A percentile compares a stretch with the other conserved stretches of the same genome.
phyloP scores from a whole-genome alignment of 169 alveolate species.

The Cystoisospora suis region DNA sequence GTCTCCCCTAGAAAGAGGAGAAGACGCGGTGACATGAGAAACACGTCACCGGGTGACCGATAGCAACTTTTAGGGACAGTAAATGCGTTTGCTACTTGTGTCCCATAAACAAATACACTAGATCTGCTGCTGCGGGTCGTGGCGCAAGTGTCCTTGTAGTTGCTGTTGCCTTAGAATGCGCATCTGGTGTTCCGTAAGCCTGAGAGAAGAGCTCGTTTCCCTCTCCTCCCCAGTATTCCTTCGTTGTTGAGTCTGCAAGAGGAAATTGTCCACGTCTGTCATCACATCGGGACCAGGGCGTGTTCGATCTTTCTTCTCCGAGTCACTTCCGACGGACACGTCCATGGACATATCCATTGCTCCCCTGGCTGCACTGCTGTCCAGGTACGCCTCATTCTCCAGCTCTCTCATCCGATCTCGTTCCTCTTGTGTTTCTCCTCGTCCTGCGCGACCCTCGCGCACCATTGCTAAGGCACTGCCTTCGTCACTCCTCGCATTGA shows the following conservation, averaged over 20 bases:
- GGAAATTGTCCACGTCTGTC: not conserved
- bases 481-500: too few relatives aligned
- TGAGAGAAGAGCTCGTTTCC: not conserved
- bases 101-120: too few relatives aligned
- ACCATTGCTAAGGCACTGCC: too few relatives aligned
- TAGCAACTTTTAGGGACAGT: too few relatives aligned
- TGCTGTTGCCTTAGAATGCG: not conserved
- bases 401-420: not conserved
- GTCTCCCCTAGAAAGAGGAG: too few relatives aligned
- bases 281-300: not conserved
- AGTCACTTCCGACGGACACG: not conserved
- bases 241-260: not conserved
- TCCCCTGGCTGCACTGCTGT: not conserved
- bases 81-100: too few relatives aligned
- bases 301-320: not conserved
- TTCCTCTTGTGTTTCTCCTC: not conserved
- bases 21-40: too few relatives aligned
- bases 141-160: not conserved
- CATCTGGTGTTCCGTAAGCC: not conserved
- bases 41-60: too few relatives aligned
- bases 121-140: too few relatives aligned
- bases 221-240: not conserved
- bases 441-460: too few relatives aligned
- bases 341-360: not conserved
- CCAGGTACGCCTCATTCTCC: not conserved